Conservation (phyloP, 228 moss, liverwort and hornwort genomes). For the Sphagnum magellanicum region DNA sequence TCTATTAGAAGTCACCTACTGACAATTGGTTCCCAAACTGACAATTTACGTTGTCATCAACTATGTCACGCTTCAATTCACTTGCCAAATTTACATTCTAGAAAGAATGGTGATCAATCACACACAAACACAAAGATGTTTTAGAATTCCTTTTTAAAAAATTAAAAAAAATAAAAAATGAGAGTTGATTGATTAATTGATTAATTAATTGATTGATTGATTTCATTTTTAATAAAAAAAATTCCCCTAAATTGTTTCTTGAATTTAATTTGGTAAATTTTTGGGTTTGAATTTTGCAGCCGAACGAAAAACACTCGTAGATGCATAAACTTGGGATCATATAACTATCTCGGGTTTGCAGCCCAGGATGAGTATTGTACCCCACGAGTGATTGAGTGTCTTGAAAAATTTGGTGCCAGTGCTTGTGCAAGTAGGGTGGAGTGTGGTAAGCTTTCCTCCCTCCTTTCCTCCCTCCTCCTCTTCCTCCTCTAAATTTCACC, state of each 20-base stretch:
- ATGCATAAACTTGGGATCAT: conserved; percentile 84
- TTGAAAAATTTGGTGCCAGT: conserved; percentile 62
- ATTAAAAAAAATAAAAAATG: not conserved
- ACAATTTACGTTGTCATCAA: too few relatives aligned
- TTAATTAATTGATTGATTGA: too few relatives aligned
- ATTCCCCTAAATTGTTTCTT: not conserved
- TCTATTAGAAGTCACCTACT: too few relatives aligned
- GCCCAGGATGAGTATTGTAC: conserved; percentile 85
- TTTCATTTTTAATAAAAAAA: too few relatives aligned
- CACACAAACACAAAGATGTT: too few relatives aligned
- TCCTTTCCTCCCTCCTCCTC: not conserved
- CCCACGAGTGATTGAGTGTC: conserved; percentile 44
- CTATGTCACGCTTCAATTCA: too few relatives aligned
- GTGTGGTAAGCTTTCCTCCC: conserved; percentile 32
- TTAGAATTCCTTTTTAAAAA: not conserved
- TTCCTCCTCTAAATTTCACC: too few relatives aligned
- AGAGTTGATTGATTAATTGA: too few relatives aligned
- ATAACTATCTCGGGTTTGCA: conserved; percentile 93
- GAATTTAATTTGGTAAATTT: too few relatives aligned
- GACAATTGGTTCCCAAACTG: too few relatives aligned
- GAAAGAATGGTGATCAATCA: too few relatives aligned
- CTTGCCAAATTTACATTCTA: too few relatives aligned
- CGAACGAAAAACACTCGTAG: conserved; percentile 39
- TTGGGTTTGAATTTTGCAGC: conserved; percentile 20
- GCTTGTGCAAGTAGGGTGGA: conserved; percentile 65